phyloP scores from a whole-genome alignment of 768 basidiomycete species.

The Polyporus arcularius region DNA sequence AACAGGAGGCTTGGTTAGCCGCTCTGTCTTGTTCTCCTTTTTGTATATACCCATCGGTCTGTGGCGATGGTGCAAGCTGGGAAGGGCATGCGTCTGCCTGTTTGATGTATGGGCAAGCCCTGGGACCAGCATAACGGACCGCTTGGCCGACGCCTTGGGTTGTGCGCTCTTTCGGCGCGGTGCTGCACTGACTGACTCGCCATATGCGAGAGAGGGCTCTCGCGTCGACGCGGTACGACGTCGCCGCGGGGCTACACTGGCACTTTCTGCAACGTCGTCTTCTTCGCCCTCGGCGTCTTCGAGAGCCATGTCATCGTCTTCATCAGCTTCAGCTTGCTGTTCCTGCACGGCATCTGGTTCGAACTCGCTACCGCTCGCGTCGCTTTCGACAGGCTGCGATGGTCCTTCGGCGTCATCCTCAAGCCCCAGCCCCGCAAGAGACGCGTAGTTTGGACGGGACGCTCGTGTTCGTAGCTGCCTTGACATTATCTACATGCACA shows the following conservation, averaged over 20 bases:
- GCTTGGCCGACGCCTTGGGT: constrained; percentile 14
- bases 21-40: constrained; percentile 52
- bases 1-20: constrained; percentile 51
- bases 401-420: constrained; percentile 40
- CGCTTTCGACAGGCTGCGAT: constrained; percentile 31
- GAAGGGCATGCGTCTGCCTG: constrained; percentile 33
- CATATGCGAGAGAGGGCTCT: constrained; percentile 18
- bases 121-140: constrained; percentile 23
- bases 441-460: constrained; percentile 50
- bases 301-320: constrained; percentile 34
- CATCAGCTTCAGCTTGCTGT: constrained; percentile 31
- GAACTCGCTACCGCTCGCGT: constrained; percentile 58
- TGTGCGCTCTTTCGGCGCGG: constrained; percentile 20
- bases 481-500: background rate
- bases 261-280: background rate
- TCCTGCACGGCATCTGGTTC: constrained; percentile 41
- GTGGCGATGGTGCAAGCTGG: constrained; percentile 73
- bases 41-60: constrained; percentile 63
- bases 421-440: constrained; percentile 35
- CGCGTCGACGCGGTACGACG: constrained; percentile 17
- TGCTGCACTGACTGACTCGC: constrained; percentile 6
- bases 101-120: constrained; percentile 24
- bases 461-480: constrained; percentile 46
- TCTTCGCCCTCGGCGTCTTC: constrained; percentile 24
- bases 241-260: constrained; percentile 16